Evolutionary conservation across 805 yeast species (phyloP).

Genomic region (Metschnikowia lochheadii): DNA sequence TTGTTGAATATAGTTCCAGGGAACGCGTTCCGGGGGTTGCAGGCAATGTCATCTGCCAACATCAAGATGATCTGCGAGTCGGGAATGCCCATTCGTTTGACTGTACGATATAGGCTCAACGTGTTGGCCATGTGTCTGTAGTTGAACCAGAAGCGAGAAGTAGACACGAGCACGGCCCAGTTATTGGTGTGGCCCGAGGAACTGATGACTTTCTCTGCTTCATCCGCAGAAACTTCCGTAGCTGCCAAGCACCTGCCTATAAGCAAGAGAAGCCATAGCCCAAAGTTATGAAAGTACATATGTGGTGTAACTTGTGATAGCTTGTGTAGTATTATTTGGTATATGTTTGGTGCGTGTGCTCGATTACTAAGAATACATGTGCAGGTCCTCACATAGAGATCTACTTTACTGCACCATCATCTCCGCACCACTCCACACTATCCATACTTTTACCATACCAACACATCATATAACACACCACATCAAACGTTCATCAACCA

Average conservation of each 20-base stretch:
- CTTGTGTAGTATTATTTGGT: too few relatives aligned
- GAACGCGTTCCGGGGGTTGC: slow-evolving; percentile 92
- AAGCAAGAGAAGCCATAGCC: not conserved
- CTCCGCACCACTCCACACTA: too few relatives aligned
- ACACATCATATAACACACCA: too few relatives aligned
- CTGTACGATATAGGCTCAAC: slow-evolving; percentile 89
- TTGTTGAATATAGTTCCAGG: slow-evolving; percentile 96
- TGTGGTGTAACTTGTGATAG: not conserved
- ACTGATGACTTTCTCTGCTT: slow-evolving; percentile 19
- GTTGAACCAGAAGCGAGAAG: slow-evolving; percentile 97
- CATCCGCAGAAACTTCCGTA: not conserved
- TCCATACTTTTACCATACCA: too few relatives aligned
- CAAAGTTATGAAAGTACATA: not conserved
- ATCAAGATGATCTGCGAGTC: slow-evolving; percentile 95
- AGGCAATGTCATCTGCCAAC: slow-evolving; percentile 96
- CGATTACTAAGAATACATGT: not conserved
- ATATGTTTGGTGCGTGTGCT: not conserved
- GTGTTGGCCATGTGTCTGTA: slow-evolving; percentile 98
- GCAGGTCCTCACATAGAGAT: too few relatives aligned
- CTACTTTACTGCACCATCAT: too few relatives aligned
- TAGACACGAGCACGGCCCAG: slow-evolving; percentile 89
- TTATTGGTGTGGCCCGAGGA: slow-evolving; percentile 56
- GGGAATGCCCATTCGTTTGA: slow-evolving; percentile 93
- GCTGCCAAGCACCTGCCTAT: not conserved
- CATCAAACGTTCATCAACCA: too few relatives aligned